phyloP scores from a whole-genome alignment of 192 early-diverging fungal genomes.

The Cetraspora pellucida region DNA sequence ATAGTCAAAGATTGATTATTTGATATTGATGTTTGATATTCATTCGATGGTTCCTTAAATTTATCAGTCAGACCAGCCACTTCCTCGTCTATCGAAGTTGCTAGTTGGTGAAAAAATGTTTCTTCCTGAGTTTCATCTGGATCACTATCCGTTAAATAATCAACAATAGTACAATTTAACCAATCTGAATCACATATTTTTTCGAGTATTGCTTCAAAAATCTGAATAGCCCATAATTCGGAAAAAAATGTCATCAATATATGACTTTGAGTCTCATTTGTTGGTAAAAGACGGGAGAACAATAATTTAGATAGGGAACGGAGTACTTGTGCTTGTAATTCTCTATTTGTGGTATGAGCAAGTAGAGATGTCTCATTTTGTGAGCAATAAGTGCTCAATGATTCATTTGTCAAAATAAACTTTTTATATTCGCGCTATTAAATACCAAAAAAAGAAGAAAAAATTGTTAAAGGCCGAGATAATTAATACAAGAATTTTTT shows the following conservation, averaged over 20 bases:
- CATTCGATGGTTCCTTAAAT: conserved; percentile 9
- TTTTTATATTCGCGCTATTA: conserved; percentile 39
- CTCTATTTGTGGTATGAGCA: conserved; percentile 42
- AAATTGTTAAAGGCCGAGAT: background rate
- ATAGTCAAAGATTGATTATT: background rate
- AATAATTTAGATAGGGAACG: conserved; percentile 41
- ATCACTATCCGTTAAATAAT: conserved; percentile 42
- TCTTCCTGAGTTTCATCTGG: conserved; percentile 9
- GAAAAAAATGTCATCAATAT: conserved; percentile 51
- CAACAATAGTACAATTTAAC: conserved; percentile 54
- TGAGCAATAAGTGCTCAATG: background rate
- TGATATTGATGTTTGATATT: background rate
- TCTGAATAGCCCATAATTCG: conserved; percentile 52
- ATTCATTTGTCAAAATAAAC: conserved; percentile 17
- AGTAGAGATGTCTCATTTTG: conserved; percentile 40
- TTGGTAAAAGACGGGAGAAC: conserved; percentile 44
- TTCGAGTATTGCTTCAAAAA: conserved; percentile 49
- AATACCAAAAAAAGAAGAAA: background rate
- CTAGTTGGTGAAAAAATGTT: conserved; percentile 20
- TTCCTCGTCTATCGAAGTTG: conserved; percentile 23
- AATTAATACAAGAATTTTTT: background rate
- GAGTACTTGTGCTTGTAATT: conserved; percentile 39
- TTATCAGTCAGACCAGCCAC: conserved; percentile 24
- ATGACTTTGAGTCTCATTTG: conserved; percentile 43
- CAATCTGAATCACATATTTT: conserved; percentile 56